phyloP scores from a whole-genome alignment of 2,329 filamentous ascomycete genomes.

The Trichoderma afroharzianum region DNA sequence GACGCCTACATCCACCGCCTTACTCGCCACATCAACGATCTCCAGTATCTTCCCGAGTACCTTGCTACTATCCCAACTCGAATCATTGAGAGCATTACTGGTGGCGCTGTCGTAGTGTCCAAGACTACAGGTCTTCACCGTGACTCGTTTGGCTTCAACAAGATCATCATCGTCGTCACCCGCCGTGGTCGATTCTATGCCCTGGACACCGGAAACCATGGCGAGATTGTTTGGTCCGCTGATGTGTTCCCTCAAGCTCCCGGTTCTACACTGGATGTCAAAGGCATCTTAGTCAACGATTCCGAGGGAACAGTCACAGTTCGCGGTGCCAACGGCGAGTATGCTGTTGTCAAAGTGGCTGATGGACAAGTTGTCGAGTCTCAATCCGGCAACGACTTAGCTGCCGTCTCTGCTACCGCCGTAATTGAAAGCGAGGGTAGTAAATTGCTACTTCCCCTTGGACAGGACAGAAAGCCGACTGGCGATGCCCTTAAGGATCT shows the following conservation, averaged over 20 bases:
- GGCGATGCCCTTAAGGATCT: constrained; percentile 43
- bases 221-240: constrained; percentile 71
- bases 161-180: constrained; percentile 77
- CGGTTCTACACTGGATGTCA: constrained; percentile 58
- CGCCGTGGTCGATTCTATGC: constrained; percentile 74
- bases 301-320: constrained; percentile 54
- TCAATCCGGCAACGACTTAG: constrained; percentile 20
- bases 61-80: constrained; percentile 65
- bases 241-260: constrained; percentile 56
- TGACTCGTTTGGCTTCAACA: constrained; percentile 85
- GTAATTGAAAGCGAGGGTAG: constrained; percentile 51
- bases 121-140: constrained; percentile 48
- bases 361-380: constrained; percentile 51
- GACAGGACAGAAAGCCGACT: constrained; percentile 44
- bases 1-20: constrained; percentile 86
- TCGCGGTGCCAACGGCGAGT: constrained; percentile 58
- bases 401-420: constrained; percentile 40
- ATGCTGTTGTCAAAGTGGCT: constrained; percentile 51
- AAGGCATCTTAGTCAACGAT: constrained; percentile 62
- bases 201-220: constrained; percentile 71
- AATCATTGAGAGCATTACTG: constrained; percentile 62
- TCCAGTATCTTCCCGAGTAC: constrained; percentile 72
- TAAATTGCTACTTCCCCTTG: constrained; percentile 53
- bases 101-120: constrained; percentile 46
- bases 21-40: constrained; percentile 73